Evolutionary conservation across 768 basidiomycete genomes (phyloP).

Genomic region (Mycena albidolilacea): DNA sequence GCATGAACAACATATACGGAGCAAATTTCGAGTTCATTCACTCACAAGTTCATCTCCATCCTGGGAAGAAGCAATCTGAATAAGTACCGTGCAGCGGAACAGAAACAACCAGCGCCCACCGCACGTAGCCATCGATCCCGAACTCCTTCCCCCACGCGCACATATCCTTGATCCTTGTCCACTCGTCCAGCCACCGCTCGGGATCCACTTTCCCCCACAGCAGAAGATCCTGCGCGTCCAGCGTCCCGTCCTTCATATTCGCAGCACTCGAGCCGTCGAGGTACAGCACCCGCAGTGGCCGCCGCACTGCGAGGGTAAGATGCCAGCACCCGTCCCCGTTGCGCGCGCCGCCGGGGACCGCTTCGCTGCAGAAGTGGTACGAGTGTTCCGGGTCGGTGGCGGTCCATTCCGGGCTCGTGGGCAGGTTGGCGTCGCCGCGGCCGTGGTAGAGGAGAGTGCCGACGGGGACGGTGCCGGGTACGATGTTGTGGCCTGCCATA

Average conservation of each 20-base stretch:
- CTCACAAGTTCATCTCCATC: no score
- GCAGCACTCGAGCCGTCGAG: slow-evolving; percentile 68
- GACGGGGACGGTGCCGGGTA: slow-evolving; percentile 40
- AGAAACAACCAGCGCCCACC: not conserved
- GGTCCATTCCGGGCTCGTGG: slow-evolving; percentile 39
- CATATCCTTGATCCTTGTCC: no score
- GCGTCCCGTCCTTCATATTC: slow-evolving; percentile 55
- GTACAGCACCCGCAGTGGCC: slow-evolving; percentile 62
- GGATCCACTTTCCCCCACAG: slow-evolving; percentile 1
- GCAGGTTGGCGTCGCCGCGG: slow-evolving; percentile 24
- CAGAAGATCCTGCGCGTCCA: slow-evolving; percentile 64
- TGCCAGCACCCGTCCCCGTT: slow-evolving; percentile 52
- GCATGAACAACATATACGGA: not conserved
- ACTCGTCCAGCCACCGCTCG: not conserved
- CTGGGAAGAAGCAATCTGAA: no score
- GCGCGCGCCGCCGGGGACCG: not conserved
- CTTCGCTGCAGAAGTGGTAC: slow-evolving; percentile 10
- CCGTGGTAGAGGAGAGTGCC: slow-evolving; percentile 46
- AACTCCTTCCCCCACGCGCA: no score
- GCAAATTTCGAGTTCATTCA: no score
- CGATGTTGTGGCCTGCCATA: slow-evolving; percentile 40
- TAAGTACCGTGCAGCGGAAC: no score
- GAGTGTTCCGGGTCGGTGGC: slow-evolving; percentile 45
- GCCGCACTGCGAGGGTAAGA: slow-evolving; percentile 53
- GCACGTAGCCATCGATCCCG: no score